Evolutionary conservation across 2,329 filamentous ascomycete genomes (phyloP), one percentile per base, ranked within the genome.

Genomic region (Fusarium globosum): DNA sequence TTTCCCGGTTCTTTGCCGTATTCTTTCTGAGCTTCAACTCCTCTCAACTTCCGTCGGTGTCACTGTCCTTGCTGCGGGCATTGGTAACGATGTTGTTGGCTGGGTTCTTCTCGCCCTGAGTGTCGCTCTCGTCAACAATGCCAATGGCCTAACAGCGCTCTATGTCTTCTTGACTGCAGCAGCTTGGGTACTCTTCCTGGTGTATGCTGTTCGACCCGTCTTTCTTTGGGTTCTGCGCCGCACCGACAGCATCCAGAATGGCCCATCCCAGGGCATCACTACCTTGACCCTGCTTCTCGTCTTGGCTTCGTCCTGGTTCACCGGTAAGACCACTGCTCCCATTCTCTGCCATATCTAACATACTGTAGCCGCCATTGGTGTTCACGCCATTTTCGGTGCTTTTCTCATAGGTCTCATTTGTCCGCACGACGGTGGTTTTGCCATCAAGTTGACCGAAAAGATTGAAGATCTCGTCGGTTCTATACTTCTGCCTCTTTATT

Each of bases 61-160:
- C 41, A 97, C 97, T 42, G 93, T 95, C 4, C 87, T 98, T 14
- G 95, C 95, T 7, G 95, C 95, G 11, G 96, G 96, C 58, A 95
- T 98, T 20, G 94, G 94, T 4, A 98, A 98, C 80, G 96, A 98
- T 79, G 94, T 85, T 13, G 74, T 71, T 16, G 83, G 83, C 65
- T 98, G 96, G 96, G 92, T 98, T 73, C 86, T 98, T 21, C 90
- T 98, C 30, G 96, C 96, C 0, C 91, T 98, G 35, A 98, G 96
- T 75, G 95, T 98, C 39, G 94, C 96, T 1, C 88, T 98, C 33
- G 95, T 97, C 78, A 98, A 98, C 79, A 94, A 95, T 36, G 91
- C 91, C 21, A 92, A 88, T 49, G 96, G 96, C 0, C 81, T 98
- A 26, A 92, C 94, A 0, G 95, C 96, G 0, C 87, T 98, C 1